Conservation (phyloP, 345 rosid genomes). For the Noccaea caerulescens region DNA sequence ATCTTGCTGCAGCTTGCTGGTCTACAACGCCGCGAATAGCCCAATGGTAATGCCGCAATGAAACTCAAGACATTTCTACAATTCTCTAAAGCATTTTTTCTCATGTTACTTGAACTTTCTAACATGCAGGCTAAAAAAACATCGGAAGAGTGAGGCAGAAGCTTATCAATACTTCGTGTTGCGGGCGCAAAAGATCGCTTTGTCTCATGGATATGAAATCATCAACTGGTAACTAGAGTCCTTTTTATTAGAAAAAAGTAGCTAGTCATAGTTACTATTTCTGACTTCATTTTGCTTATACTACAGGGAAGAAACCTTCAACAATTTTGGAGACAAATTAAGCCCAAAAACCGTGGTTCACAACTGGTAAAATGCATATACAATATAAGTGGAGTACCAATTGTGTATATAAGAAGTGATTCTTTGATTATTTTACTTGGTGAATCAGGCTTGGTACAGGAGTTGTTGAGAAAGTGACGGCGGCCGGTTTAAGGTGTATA, state of each 20-base stretch:
- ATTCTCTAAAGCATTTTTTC: not conserved
- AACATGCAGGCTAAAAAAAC: conserved; percentile 54
- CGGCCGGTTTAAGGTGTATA: conserved; percentile 67
- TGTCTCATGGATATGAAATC: conserved; percentile 65
- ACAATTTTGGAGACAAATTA: conserved; percentile 61
- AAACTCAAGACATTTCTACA: not conserved
- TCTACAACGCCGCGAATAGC: conserved; percentile 52
- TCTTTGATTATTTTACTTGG: not conserved
- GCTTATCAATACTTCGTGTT: conserved; percentile 76
- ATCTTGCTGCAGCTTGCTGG: conserved; percentile 68
- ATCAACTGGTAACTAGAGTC: conserved; percentile 57
- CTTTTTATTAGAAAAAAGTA: not conserved
- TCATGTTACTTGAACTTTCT: conserved; percentile 3
- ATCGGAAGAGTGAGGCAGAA: conserved; percentile 51
- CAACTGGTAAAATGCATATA: conserved; percentile 58
- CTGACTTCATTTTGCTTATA: not conserved
- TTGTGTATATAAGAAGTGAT: not conserved
- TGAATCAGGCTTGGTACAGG: conserved; percentile 67
- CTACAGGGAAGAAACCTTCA: conserved; percentile 86
- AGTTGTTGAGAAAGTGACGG: conserved; percentile 62
- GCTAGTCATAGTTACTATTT: not conserved
- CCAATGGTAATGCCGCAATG: conserved; percentile 52
- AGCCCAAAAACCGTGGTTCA: conserved; percentile 67
- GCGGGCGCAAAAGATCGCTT: conserved; percentile 61
- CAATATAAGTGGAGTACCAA: not conserved